Conservation (phyloP, 1,139 yeast species). For the Suhomyces yuchorum region DNA sequence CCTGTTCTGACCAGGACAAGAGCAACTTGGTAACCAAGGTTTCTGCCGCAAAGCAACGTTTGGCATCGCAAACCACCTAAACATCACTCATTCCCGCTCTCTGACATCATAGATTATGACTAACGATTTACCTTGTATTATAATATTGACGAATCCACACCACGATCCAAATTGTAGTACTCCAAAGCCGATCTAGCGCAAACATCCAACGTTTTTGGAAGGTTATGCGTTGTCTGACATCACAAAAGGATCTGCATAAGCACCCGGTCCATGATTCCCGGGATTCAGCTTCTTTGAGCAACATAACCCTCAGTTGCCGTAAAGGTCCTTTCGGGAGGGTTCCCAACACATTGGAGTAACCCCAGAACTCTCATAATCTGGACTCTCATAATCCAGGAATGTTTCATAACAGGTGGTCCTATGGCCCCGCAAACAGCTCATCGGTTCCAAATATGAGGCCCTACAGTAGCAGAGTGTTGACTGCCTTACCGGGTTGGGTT, state of each 20-base stretch:
- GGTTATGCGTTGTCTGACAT: neutral
- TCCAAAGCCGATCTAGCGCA: neutral
- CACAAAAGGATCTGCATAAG: neutral
- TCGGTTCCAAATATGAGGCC: neutral
- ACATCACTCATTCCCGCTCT: neutral
- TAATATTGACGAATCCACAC: constrained; percentile 2
- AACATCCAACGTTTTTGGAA: neutral
- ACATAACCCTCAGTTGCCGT: too few species aligned
- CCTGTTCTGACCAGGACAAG: constrained; percentile 14
- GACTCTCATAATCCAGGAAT: too few species aligned
- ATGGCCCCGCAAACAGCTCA: neutral
- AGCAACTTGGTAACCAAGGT: constrained; percentile 9
- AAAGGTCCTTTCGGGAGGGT: too few species aligned
- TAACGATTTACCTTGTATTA: constrained; percentile 26
- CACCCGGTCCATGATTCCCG: neutral
- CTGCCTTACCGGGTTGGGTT: neutral
- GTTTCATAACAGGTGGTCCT: too few species aligned
- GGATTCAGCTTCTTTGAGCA: neutral
- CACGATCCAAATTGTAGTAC: neutral
- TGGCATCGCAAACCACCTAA: constrained; percentile 11
- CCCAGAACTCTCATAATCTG: too few species aligned
- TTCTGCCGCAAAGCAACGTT: constrained; percentile 13
- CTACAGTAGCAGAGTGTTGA: too few species aligned
- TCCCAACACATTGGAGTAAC: too few species aligned
- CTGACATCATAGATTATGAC: neutral